A percentile compares a stretch with the other conserved stretches of the same genome.
Conservation (phyloP, 495 filamentous ascomycete species). For the Hypoxylon lenormandii region DNA sequence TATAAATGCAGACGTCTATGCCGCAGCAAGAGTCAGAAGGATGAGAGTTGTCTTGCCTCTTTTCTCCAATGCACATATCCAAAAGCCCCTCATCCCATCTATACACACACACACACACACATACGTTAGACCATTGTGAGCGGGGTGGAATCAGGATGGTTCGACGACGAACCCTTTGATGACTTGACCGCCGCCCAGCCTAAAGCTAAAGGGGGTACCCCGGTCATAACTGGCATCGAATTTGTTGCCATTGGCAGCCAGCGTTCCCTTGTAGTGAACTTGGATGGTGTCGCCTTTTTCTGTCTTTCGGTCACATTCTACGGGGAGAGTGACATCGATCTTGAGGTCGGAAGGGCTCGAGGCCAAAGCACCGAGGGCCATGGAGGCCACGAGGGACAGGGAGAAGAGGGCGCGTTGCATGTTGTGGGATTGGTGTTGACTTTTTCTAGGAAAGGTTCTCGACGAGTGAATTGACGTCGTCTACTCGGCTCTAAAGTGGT, state of each 20-base stretch:
- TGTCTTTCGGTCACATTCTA: constrained; percentile 77
- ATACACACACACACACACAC: neutral
- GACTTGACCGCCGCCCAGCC: constrained; percentile 80
- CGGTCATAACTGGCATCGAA: constrained; percentile 81
- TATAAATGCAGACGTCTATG: neutral
- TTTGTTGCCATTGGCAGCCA: constrained; percentile 67
- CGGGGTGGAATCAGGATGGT: neutral
- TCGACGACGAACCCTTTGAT: constrained; percentile 77
- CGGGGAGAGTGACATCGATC: constrained; percentile 78
- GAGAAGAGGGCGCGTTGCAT: constrained; percentile 71
- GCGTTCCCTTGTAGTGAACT: constrained; percentile 89
- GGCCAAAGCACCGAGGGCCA: constrained; percentile 63
- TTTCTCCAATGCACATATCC: constrained; percentile 98
- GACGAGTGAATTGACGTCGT: neutral
- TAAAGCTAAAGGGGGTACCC: constrained; percentile 78
- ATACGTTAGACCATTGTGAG: constrained; percentile 36
- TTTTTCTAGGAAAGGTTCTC: neutral
- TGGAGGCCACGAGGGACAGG: constrained; percentile 66
- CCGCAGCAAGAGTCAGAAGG: neutral
- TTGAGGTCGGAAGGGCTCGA: constrained; percentile 65
- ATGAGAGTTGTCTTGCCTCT: constrained; percentile 59
- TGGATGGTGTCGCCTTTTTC: constrained; percentile 78
- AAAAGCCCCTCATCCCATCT: constrained; percentile 90
- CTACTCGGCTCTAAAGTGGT: neutral
- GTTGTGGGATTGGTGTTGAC: constrained; percentile 27